These are phyloP conservation scores for Talaromyces sp. DNA, from an alignment of 2,329 filamentous ascomycete species.

Conservation along the genomic window DNA sequence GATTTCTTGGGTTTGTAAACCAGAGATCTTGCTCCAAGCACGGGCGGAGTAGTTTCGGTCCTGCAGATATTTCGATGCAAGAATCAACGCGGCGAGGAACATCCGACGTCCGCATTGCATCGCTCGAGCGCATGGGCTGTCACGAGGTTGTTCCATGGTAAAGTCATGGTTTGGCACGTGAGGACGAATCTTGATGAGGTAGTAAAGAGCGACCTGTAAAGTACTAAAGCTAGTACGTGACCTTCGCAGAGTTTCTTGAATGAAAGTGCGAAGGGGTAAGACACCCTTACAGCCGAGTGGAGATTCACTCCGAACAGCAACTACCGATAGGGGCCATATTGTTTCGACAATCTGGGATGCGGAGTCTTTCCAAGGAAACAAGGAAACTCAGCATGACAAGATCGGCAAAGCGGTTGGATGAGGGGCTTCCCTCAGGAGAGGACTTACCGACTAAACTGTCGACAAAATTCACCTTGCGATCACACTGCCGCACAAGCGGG, in stretches of 20 bases:
- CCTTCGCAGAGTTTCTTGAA: slow-evolving; percentile 91
- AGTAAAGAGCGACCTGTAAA: slow-evolving; percentile 93
- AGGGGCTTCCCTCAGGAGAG: slow-evolving; percentile 25
- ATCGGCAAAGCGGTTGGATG: slow-evolving; percentile 23
- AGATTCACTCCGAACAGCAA: slow-evolving; percentile 69
- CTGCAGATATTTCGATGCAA: slow-evolving; percentile 96
- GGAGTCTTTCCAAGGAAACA: slow-evolving; percentile 64
- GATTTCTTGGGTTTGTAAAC: slow-evolving; percentile 88
- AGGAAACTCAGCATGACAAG: slow-evolving; percentile 27
- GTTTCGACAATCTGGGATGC: slow-evolving; percentile 95
- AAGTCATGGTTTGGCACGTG: slow-evolving; percentile 81
- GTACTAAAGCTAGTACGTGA: slow-evolving; percentile 98
- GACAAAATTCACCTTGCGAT: slow-evolving; percentile 92
- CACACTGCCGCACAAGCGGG: slow-evolving; percentile 75
- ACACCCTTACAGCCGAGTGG: slow-evolving; percentile 67
- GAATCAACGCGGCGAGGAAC: slow-evolving; percentile 91
- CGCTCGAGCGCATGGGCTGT: slow-evolving; percentile 69
- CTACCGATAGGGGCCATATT: slow-evolving; percentile 90
- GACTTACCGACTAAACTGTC: slow-evolving; percentile 94
- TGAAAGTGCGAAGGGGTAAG: slow-evolving; percentile 88
- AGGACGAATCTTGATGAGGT: slow-evolving; percentile 88
- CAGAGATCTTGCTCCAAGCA: slow-evolving; percentile 98
- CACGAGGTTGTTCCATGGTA: slow-evolving; percentile 77
- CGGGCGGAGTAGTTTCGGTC: slow-evolving; percentile 96
- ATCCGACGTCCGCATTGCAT: slow-evolving; percentile 95